These are phyloP conservation scores for Boletus coccyginus DNA, from an alignment of 768 basidiomycete genomes.

Conservation along the genomic window DNA sequence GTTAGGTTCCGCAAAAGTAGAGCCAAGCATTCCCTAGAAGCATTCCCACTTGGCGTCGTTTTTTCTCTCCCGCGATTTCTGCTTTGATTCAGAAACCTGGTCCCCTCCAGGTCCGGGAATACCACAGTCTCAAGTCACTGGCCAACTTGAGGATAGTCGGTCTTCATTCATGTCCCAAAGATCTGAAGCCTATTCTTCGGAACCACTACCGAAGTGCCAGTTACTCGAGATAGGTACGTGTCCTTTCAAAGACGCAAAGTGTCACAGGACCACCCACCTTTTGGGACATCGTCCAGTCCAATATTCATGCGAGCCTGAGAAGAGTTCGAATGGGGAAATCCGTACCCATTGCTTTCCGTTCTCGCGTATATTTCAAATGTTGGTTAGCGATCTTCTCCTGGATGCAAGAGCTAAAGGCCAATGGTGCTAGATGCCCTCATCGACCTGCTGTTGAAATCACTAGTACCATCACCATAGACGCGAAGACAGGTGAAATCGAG, in stretches of 20 bases:
- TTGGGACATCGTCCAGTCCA: conserved; percentile 40
- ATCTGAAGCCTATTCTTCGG: not conserved
- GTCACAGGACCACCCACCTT: conserved; percentile 6
- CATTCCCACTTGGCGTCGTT: too few relatives aligned
- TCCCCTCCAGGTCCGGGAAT: too few relatives aligned
- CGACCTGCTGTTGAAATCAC: conserved; percentile 72
- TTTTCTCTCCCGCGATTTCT: too few relatives aligned
- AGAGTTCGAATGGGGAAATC: conserved; percentile 18
- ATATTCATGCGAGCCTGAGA: conserved; percentile 54
- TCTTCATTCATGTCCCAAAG: conserved; percentile 4
- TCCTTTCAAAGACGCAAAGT: not conserved
- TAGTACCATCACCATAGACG: conserved; percentile 46
- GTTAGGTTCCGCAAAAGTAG: too few relatives aligned
- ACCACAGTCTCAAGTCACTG: not conserved
- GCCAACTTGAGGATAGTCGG: not conserved
- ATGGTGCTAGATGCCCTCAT: conserved; percentile 54
- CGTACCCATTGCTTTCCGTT: conserved; percentile 66
- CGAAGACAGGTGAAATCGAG: conserved; percentile 47
- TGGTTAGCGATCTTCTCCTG: conserved; percentile 25
- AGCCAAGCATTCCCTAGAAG: too few relatives aligned
- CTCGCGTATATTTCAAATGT: conserved; percentile 74
- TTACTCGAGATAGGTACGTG: conserved; percentile 56
- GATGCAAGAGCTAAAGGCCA: conserved; percentile 2
- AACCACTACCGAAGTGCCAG: conserved; percentile 41
- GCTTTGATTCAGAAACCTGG: too few relatives aligned